Evolutionary conservation across 257 asterid species (phyloP), one percentile per base, ranked within the genome.

Genomic region (Solanum ahanhuiri): DNA sequence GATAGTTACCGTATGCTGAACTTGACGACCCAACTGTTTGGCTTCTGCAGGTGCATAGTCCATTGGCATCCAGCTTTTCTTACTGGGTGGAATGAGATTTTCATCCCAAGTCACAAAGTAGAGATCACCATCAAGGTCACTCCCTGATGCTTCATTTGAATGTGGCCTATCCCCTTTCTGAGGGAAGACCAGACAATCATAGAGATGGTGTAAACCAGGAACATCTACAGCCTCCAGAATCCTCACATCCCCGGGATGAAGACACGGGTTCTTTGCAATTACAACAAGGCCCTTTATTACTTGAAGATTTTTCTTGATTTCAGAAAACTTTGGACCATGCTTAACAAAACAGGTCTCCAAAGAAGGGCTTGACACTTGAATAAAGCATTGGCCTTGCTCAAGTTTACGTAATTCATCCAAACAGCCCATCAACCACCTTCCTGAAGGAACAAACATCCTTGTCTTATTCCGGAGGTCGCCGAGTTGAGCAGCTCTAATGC

Each of bases 401-500:
- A 97, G 97, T 41, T 88, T 82, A 20, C 92, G 93, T 67, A 91
- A 88, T 90, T 97, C 99, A 87, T 97, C 99, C 87, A 97, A 85
- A 84, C 99, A 97, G 69, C 98, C 99, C 98, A 97, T 95, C 91
- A 97, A 91, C 98, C 98, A 97, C 92, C 99, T 91, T 76, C 98
- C 98, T 0, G 89, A 88, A 35, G 94, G 91, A 88, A 95, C 98
- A 89, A 93, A 95, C n/a, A 95, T 95, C 91, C 99, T 91, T 22
- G 99, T 87, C 88, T 48, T 92, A 88, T 93, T 96, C 89, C 98
- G 86, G 8, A 97, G 96, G 88, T 97, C 99, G 10, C 96, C 92
- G 18, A 97, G 94, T 91, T 97, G 99, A 28, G 98, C 92, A n/a
- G 98, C 98, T 88, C 98, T 90, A n/a, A 97, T 91, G 91, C 98